Evolutionary conservation across 1,139 yeast species (phyloP), one percentile per base, ranked within the genome.

Genomic region (Yamadazyma taylorii): DNA sequence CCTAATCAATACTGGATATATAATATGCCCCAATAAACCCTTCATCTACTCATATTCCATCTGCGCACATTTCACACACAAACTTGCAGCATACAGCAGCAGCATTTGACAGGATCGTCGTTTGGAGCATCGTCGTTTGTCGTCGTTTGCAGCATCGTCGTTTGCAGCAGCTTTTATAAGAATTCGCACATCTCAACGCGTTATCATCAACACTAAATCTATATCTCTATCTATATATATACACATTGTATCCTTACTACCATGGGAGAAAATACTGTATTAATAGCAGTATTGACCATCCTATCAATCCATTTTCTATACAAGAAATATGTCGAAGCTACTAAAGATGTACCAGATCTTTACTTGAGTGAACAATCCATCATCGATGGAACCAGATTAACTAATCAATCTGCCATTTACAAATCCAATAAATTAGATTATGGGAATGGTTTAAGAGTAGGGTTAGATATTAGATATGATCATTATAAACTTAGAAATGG

Each of bases 401-500:
- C 63, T 16, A 59, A 69, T 32, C 88, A 85, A 53, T 76, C 86
- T 19, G 84, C 89, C 1, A 63, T 79, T 11, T 78, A 83, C 53
- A 73, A 85, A 46, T 79, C 84, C 33, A 78, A 75, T 36, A 76
- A 81, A 51, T 71, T 81, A 15, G 86, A 84, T 28, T 73, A 73
- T 50, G 80, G 82, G 3, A 61, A 74, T 42, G 81, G 84, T 0
- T 63, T 84, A 31, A 67, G 82, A 17, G 78, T 85, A 1, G 94
- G 94, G 0, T 61, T 85, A 34, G 79, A 78, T 32, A 73, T 85
- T 17, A 68, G 85, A 37, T 69, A 70, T 41, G 69, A 75, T 35
- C 80, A 75, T 24, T 84, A 81, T 57, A 79, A 77, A 49, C 50
- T 82, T 15, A 66, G 92, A 46, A 81, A 81, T 52, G 92, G 92